A percentile compares a stretch with the other conserved stretches of the same genome.
Conservation (phyloP, 495 filamentous ascomycete species). For the Penicillium lividum region DNA sequence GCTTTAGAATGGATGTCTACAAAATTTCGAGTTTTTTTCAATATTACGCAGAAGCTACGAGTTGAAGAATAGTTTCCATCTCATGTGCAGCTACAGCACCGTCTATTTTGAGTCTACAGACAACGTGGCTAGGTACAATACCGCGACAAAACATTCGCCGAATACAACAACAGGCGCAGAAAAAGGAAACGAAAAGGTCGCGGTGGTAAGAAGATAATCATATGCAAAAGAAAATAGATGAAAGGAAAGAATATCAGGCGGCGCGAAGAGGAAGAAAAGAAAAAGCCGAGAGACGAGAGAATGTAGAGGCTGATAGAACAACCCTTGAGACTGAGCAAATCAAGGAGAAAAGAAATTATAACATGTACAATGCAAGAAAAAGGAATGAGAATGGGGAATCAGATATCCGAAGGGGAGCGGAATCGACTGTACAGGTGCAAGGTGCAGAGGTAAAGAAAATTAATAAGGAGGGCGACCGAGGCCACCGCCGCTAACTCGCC, state of each 20-base stretch:
- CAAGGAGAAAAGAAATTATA: constrained; percentile 13
- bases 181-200: constrained; percentile 3
- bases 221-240: constrained; percentile 18
- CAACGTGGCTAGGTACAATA: constrained; percentile 27
- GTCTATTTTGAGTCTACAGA: constrained; percentile 29
- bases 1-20: background rate
- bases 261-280: constrained; percentile 8
- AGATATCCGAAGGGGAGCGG: constrained; percentile 12
- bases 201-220: constrained; percentile 18
- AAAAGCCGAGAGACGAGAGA: constrained; percentile 9
- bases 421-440: constrained; percentile 21
- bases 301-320: background rate
- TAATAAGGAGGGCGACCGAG: constrained; percentile 49
- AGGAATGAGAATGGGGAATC: constrained; percentile 1
- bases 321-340: background rate
- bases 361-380: constrained; percentile 23
- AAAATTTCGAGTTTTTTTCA: background rate
- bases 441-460: constrained; percentile 7
- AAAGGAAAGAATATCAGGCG: constrained; percentile 19
- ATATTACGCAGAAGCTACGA: background rate
- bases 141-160: constrained; percentile 10
- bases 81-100: constrained; percentile 9
- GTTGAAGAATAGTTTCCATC: background rate
- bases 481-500: constrained; percentile 34
- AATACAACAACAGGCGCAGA: background rate